phyloP scores from a whole-genome alignment of 768 basidiomycete genomes.

The Mycena chlorophos region DNA sequence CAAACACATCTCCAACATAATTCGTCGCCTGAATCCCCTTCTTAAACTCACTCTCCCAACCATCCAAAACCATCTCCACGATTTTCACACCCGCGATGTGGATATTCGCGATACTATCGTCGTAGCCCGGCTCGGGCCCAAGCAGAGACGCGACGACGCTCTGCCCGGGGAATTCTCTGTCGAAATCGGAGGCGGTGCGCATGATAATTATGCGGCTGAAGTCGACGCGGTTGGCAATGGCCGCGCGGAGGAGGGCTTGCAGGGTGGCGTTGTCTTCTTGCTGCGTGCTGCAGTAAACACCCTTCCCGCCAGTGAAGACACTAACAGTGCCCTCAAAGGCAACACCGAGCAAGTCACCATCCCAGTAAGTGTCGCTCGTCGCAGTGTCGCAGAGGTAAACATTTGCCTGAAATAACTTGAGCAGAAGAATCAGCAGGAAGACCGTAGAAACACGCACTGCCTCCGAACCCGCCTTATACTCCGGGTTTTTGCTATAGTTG shows the following conservation, averaged over 20 bases:
- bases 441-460: no score
- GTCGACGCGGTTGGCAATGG: conserved; percentile 26
- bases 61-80: conserved; percentile 34
- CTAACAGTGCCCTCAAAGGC: conserved; percentile 39
- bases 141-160: conserved; percentile 30
- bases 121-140: conserved; percentile 32
- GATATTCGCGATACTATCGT: conserved; percentile 36
- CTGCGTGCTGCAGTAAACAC: conserved; percentile 33
- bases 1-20: conserved; percentile 32
- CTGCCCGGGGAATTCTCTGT: conserved; percentile 26
- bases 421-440: no score
- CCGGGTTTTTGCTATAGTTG: conserved; percentile 24
- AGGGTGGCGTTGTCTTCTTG: conserved; percentile 46
- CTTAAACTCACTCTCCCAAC: conserved; percentile 34
- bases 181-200: conserved; percentile 39
- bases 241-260: conserved; percentile 38
- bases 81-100: conserved; percentile 37
- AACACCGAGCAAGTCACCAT: conserved; percentile 35
- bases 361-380: conserved; percentile 38
- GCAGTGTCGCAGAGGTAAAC: conserved; percentile 40
- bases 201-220: conserved; percentile 39
- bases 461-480: conserved; percentile 19
- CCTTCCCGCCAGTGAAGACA: conserved; percentile 35
- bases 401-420: no score
- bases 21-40: conserved; percentile 32